Evolutionary conservation across 2,329 filamentous ascomycete species (phyloP).

Genomic region (Coccinonectria pachysandricola): DNA sequence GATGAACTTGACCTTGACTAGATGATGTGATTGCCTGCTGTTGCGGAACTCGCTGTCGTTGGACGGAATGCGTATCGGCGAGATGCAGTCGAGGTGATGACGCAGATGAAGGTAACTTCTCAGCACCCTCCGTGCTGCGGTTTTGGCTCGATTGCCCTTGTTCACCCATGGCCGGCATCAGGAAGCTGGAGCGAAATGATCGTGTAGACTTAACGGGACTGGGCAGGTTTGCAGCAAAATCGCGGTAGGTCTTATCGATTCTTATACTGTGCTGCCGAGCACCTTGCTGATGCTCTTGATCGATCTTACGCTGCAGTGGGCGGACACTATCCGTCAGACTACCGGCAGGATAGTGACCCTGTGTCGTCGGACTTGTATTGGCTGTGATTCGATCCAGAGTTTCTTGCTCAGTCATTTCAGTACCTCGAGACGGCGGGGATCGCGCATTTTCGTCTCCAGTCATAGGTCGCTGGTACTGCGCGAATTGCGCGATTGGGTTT

Average conservation of each 20-base stretch:
- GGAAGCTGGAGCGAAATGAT: constrained; percentile 68
- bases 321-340: constrained; percentile 69
- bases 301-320: constrained; percentile 51
- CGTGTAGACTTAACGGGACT: constrained; percentile 60
- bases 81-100: constrained; percentile 59
- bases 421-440: constrained; percentile 64
- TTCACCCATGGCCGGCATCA: constrained; percentile 49
- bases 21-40: constrained; percentile 14
- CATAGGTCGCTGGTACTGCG: constrained; percentile 19
- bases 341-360: constrained; percentile 42
- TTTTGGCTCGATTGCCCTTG: constrained; percentile 36
- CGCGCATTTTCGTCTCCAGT: constrained; percentile 40
- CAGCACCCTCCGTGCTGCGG: constrained; percentile 56
- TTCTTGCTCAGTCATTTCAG: constrained; percentile 68
- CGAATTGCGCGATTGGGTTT: constrained; percentile 30
- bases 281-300: no score
- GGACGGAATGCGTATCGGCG: constrained; percentile 26
- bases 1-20: constrained; percentile 59
- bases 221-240: constrained; percentile 38
- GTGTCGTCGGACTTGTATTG: constrained; percentile 64
- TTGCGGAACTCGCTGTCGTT: constrained; percentile 11
- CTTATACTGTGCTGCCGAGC: constrained; percentile 41
- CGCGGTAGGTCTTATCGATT: constrained; percentile 49
- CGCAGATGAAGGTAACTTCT: constrained; percentile 72
- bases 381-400: constrained; percentile 60